Evolutionary conservation across 306 rosid species (phyloP).

Genomic region (Bauhinia variegata): DNA sequence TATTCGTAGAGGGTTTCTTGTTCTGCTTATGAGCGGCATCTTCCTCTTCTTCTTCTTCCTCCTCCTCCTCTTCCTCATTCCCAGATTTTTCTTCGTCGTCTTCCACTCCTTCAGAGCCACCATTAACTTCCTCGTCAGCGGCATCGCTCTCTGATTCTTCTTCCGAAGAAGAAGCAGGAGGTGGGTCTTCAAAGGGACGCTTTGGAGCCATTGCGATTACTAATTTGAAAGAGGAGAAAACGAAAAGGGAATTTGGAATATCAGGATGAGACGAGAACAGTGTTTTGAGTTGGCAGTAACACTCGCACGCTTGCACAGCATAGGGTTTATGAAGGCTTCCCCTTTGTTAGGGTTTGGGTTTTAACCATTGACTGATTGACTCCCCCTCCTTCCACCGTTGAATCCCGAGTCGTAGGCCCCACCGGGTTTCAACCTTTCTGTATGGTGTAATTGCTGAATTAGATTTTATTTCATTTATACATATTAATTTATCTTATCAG

Average conservation of each 20-base stretch:
- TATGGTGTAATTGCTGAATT: too few species aligned
- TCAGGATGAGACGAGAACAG: background rate
- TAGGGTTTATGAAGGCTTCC: background rate
- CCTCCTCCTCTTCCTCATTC: constrained; percentile 9
- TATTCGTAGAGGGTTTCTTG: background rate
- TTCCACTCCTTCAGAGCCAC: constrained; percentile 3
- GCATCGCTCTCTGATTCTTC: constrained; percentile 33
- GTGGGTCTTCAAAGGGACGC: constrained; percentile 40
- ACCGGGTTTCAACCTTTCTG: too few species aligned
- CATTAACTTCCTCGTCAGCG: constrained; percentile 14
- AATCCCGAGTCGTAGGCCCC: too few species aligned
- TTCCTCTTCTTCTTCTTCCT: constrained; percentile 6
- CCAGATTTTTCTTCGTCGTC: constrained; percentile 20
- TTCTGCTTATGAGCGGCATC: background rate
- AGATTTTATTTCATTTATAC: too few species aligned
- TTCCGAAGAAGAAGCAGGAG: constrained; percentile 31
- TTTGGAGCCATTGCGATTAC: constrained; percentile 44
- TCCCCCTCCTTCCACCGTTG: too few species aligned
- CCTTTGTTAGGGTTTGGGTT: constrained; percentile 10
- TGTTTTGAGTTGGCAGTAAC: too few species aligned
- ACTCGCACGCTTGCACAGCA: too few species aligned
- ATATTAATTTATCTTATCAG: too few species aligned
- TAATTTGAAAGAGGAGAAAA: background rate
- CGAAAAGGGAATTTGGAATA: background rate
- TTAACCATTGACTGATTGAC: background rate